A percentile compares a stretch with the other conserved stretches of the same genome.
These are phyloP conservation scores for Mycena galopus DNA, from an alignment of 768 basidiomycete species.

Conservation along the genomic window DNA sequence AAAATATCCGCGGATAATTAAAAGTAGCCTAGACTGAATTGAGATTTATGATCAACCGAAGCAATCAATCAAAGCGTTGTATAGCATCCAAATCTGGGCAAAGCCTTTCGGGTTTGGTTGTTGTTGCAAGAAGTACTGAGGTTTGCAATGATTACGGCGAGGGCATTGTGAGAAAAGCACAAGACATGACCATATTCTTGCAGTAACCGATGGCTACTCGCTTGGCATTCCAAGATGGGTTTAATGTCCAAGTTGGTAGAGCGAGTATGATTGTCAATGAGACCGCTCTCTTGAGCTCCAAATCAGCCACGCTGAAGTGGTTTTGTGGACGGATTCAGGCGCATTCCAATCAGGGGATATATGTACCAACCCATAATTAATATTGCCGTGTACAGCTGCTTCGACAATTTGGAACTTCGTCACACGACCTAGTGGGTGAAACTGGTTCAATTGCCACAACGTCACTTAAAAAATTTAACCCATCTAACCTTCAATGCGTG, in stretches of 20 bases:
- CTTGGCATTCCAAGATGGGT: no score
- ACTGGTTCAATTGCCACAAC: not conserved
- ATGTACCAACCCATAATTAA: no score
- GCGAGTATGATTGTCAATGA: no score
- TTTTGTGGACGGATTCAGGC: no score
- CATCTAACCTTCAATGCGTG: not conserved
- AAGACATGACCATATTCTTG: no score
- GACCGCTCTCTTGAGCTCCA: not conserved
- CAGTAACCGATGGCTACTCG: no score
- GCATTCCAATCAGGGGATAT: no score
- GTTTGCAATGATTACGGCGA: not conserved
- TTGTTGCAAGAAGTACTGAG: not conserved
- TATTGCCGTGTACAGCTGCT: not conserved
- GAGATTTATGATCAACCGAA: not conserved
- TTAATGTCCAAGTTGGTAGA: no score
- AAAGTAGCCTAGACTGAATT: not conserved
- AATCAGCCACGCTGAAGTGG: no score
- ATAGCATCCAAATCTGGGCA: not conserved
- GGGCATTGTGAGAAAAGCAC: no score
- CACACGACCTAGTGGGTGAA: not conserved
- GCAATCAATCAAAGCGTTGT: not conserved
- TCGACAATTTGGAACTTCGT: not conserved
- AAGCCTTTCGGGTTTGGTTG: not conserved
- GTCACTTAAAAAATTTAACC: not conserved
- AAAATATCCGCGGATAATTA: not conserved